Percentiles rank a stretch among this genome's conserved stretches.
Evolutionary conservation across 306 rosid genomes (phyloP).

Genomic region (Potentilla sterilis): DNA sequence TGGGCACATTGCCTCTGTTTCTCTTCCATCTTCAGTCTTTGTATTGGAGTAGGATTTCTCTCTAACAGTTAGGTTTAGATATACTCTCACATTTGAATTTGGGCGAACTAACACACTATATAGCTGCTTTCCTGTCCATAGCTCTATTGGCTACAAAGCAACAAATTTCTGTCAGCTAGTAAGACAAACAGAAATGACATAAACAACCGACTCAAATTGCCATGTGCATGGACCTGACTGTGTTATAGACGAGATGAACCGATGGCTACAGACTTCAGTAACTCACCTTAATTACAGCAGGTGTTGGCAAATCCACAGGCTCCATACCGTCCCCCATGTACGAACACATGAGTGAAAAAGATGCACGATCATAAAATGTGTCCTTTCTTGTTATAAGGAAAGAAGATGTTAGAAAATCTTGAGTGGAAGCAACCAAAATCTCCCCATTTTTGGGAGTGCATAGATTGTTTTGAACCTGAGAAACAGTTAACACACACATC

Average conservation of each 20-base stretch:
- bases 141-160: slow-evolving; percentile 82
- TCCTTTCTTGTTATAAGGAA: slow-evolving; percentile 90
- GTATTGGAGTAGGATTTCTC: slow-evolving; percentile 67
- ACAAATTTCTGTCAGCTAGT: slow-evolving; percentile 17
- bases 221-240: neutral
- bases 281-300: slow-evolving; percentile 81
- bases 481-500: slow-evolving; percentile 19
- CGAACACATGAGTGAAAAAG: slow-evolving; percentile 81
- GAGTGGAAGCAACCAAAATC: slow-evolving; percentile 94
- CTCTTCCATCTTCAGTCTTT: slow-evolving; percentile 53
- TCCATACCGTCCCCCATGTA: slow-evolving; percentile 92
- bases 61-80: slow-evolving; percentile 72
- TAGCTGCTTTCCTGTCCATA: slow-evolving; percentile 97
- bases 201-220: neutral
- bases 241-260: neutral
- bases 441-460: slow-evolving; percentile 99
- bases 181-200: neutral
- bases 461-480: slow-evolving; percentile 90
- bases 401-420: slow-evolving; percentile 95
- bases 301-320: slow-evolving; percentile 82
- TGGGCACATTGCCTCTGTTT: slow-evolving; percentile 76
- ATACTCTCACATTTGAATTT: slow-evolving; percentile 73
- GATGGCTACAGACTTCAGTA: neutral
- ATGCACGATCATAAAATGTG: slow-evolving; percentile 90
- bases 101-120: slow-evolving; percentile 82